Conservation (phyloP, 176 grass and related monocot species). For the Phoenix roebelenii region DNA sequence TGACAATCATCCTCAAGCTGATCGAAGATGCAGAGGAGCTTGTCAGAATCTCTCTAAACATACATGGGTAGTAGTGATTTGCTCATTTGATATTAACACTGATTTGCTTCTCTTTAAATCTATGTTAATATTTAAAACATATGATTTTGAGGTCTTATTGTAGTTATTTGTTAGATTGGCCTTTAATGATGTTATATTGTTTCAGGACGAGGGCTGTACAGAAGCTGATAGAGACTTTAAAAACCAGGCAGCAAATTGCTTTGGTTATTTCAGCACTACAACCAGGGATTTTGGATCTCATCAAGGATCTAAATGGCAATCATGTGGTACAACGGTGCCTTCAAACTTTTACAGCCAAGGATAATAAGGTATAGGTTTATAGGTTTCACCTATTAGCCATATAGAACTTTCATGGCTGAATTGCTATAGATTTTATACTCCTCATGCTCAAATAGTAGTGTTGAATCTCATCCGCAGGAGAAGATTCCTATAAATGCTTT, state of each 20-base stretch:
- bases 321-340: slow-evolving; percentile 86
- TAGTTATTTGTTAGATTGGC: no score
- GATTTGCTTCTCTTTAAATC: not conserved
- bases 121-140: no score
- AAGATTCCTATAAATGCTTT: no score
- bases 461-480: no score
- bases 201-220: slow-evolving; percentile 86
- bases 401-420: no score
- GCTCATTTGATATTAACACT: slow-evolving; percentile 3
- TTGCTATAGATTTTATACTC: no score
- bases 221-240: slow-evolving; percentile 76
- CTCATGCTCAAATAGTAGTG: no score
- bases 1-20: slow-evolving; percentile 35
- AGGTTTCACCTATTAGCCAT: no score
- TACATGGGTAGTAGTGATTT: slow-evolving; percentile 56
- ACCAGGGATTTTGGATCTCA: slow-evolving; percentile 47
- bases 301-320: slow-evolving; percentile 84
- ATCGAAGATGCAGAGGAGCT: slow-evolving; percentile 43
- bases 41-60: slow-evolving; percentile 51
- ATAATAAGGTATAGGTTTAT: slow-evolving; percentile 60
- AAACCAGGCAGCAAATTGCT: slow-evolving; percentile 33
- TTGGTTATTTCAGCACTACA: slow-evolving; percentile 49
- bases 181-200: not conserved
- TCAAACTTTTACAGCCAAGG: slow-evolving; percentile 46
- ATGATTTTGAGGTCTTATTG: no score